Evolutionary conservation across 208 protist species (phyloP), one percentile per base, ranked within the genome.

Genomic region (Strigomonas culicis): DNA sequence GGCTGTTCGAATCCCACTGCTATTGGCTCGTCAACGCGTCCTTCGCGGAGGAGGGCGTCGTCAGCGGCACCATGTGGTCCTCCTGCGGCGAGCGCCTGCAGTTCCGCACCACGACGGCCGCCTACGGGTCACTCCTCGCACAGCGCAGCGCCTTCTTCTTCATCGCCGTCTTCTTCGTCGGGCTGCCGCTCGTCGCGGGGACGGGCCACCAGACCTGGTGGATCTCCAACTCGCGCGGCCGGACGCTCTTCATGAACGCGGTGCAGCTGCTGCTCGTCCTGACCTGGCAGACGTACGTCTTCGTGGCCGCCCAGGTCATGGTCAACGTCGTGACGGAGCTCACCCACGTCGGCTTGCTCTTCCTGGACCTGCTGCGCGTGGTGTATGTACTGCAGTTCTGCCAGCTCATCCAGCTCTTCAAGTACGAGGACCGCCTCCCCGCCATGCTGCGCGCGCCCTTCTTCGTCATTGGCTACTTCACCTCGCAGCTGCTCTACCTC

Each of bases 161-260:
- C 0, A 28, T 68, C n/a, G 24, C 63, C 2, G 21, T 68, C 19
- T 19, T 34, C 11, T 13, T 34, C 8, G 44, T 30, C 13, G 1
- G 59, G 31, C 47, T 49, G n/a, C 17, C 68, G 34, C 8, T 63
- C 11, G 25, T 32, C n/a, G 70, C 44, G 11, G 44, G 21, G 11
- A n/a, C 21, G 21, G 7, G 41, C 2, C 71, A 72, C 28, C 1
- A 31, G 41, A 11, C 10, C 36, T 13, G 36, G 59, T 76, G 65
- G 60, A 49, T 72, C n/a, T 31, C 24, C 34, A 57, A 76, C 71
- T 76, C 71, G 2, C 71, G 71, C 60, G 44, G 44, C 21, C 64
- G 66, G 34, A 41, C 36, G 24, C 60, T 76, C 32, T 65, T 58
- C 1, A 59, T 76, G 22, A 76, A 56, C 41, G 17, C 28, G 10